phyloP scores from a whole-genome alignment of 148 eudicot species.

The Camellia japonica region DNA sequence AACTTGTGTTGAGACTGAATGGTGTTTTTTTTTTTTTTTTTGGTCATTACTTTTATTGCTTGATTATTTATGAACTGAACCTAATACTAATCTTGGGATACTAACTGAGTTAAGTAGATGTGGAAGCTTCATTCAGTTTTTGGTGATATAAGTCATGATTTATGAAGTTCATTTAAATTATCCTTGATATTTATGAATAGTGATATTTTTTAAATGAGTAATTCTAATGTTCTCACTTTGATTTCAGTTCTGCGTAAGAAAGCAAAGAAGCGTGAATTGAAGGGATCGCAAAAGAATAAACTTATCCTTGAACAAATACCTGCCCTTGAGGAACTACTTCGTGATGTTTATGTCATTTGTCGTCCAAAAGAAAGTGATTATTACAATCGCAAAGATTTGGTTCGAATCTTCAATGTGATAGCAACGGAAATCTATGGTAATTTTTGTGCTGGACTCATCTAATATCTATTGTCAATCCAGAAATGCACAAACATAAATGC shows the following conservation, averaged over 20 bases:
- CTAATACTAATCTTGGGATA: background rate
- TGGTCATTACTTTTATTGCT: background rate
- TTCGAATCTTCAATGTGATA: constrained; percentile 69
- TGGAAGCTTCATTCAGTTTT: background rate
- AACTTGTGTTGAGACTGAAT: background rate
- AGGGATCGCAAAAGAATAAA: constrained; percentile 35
- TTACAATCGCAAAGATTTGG: constrained; percentile 53
- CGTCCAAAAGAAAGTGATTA: constrained; percentile 66
- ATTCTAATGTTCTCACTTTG: constrained; percentile 11
- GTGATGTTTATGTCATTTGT: constrained; percentile 40
- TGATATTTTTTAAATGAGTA: background rate
- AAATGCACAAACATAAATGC: background rate
- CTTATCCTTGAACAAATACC: constrained; percentile 28
- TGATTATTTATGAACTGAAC: background rate
- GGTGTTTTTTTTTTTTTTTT: background rate
- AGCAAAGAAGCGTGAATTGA: constrained; percentile 45
- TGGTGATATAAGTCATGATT: background rate
- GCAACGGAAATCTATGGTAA: constrained; percentile 82
- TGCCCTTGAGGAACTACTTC: constrained; percentile 43
- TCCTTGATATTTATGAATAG: background rate
- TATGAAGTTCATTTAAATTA: background rate
- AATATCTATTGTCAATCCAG: background rate
- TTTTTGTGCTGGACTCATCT: constrained; percentile 4
- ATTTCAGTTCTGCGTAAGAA: constrained; percentile 43
- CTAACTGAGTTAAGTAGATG: background rate